A percentile compares a stretch with the other conserved stretches of the same genome.
These are phyloP conservation scores for Pholiota microspora DNA, from an alignment of 768 basidiomycete genomes.

Conservation along the genomic window DNA sequence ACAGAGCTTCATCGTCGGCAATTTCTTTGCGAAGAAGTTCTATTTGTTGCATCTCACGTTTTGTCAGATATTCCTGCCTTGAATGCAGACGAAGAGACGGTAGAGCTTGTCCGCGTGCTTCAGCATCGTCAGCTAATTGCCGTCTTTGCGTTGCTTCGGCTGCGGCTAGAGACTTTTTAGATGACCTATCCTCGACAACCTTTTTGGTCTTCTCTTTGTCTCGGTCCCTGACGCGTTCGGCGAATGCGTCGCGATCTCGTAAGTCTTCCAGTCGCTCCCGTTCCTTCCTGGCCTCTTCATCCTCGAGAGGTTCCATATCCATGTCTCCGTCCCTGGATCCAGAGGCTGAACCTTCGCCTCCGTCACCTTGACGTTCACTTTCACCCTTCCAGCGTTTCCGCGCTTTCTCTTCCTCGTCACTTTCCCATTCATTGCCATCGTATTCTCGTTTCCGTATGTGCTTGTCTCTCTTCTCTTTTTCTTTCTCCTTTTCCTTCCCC, in stretches of 20 bases:
- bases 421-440: conserved; percentile 85
- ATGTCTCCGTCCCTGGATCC: conserved; percentile 33
- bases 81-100: conserved; percentile 84
- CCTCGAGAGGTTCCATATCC: conserved; percentile 55
- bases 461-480: conserved; percentile 57
- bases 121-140: conserved; percentile 76
- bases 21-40: conserved; percentile 92
- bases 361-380: conserved; percentile 24
- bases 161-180: conserved; percentile 67
- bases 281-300: conserved; percentile 68
- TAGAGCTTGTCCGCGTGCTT: conserved; percentile 50
- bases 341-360: conserved; percentile 18
- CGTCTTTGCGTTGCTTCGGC: conserved; percentile 82
- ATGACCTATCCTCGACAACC: conserved; percentile 88
- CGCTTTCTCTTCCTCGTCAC: conserved; percentile 80
- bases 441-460: conserved; percentile 79
- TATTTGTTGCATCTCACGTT: conserved; percentile 94
- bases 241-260: conserved; percentile 89
- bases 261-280: conserved; percentile 76
- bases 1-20: conserved; percentile 89
- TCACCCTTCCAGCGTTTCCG: conserved; percentile 62
- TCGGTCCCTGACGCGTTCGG: conserved; percentile 78
- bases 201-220: conserved; percentile 88
- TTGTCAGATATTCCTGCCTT: conserved; percentile 93
- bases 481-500: conserved; percentile 18